Percentiles rank a stretch among this genome's conserved stretches.
Conservation (phyloP, 768 basidiomycete species). For the Pholiota microspora region DNA sequence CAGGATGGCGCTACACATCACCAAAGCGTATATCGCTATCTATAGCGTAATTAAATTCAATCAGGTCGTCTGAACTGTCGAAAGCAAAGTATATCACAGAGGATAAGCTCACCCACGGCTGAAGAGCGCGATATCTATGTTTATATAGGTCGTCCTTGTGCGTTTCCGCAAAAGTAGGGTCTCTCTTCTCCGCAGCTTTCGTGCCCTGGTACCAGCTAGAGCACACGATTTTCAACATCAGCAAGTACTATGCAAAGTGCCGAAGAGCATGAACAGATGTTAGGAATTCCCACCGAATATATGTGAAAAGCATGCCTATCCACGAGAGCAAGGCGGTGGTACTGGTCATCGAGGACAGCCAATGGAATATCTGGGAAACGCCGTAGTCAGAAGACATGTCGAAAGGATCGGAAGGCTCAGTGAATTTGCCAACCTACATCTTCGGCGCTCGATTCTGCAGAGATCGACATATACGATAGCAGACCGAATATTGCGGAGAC, state of each 20-base stretch:
- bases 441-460: slow-evolving; percentile 11
- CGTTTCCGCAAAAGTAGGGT: slow-evolving; percentile 10
- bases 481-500: slow-evolving; percentile 15
- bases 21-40: slow-evolving; percentile 18
- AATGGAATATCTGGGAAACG: slow-evolving; percentile 16
- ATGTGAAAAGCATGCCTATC: slow-evolving; percentile 21
- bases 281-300: slow-evolving; percentile 12
- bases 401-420: background rate
- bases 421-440: slow-evolving; percentile 2
- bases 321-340: slow-evolving; percentile 18
- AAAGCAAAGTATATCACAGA: too few species aligned
- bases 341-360: slow-evolving; percentile 16
- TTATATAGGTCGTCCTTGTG: slow-evolving; percentile 17
- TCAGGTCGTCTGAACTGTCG: too few species aligned
- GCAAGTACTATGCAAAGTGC: background rate
- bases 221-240: too few species aligned
- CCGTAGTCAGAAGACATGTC: background rate
- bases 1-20: slow-evolving; percentile 16
- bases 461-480: slow-evolving; percentile 15
- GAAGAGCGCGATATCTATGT: slow-evolving; percentile 14
- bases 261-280: too few species aligned
- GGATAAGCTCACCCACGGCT: slow-evolving; percentile 14
- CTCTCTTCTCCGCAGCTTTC: slow-evolving; percentile 17
- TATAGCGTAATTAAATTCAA: background rate
- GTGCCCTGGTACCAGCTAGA: slow-evolving; percentile 19